These are phyloP conservation scores for Globisporangium spiculum DNA, from an alignment of 352 stramenopile genomes.

Conservation along the genomic window DNA sequence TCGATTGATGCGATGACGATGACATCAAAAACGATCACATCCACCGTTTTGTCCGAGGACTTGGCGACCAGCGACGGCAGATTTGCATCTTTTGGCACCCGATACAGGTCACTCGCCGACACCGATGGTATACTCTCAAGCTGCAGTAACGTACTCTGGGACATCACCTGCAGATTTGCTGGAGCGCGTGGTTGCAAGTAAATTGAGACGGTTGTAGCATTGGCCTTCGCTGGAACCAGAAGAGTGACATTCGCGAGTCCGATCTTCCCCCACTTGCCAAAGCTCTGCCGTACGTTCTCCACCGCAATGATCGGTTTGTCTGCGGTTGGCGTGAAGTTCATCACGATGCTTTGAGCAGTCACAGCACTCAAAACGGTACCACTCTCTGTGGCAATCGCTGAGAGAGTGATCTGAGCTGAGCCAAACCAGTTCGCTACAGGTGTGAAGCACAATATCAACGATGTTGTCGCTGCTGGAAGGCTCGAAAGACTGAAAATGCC, in stretches of 20 bases:
- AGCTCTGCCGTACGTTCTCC: constrained; percentile 33
- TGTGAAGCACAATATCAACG: constrained; percentile 29
- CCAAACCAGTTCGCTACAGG: constrained; percentile 35
- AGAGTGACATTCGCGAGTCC: constrained; percentile 35
- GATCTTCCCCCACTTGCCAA: constrained; percentile 30
- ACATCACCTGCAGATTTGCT: constrained; percentile 35
- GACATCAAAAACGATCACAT: constrained; percentile 34
- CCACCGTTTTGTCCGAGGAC: constrained; percentile 22
- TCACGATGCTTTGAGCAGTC: constrained; percentile 15
- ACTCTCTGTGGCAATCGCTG: constrained; percentile 33
- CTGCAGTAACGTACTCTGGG: constrained; percentile 27
- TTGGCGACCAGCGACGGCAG: constrained; percentile 32
- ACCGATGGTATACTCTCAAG: constrained; percentile 29
- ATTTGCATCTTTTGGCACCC: constrained; percentile 25
- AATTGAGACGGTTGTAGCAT: constrained; percentile 27
- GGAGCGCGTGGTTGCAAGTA: constrained; percentile 32
- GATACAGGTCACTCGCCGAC: constrained; percentile 32
- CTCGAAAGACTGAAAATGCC: constrained; percentile 28
- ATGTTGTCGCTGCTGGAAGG: constrained; percentile 15
- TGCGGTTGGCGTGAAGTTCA: constrained; percentile 40
- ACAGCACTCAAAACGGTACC: constrained; percentile 20
- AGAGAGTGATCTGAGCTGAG: constrained; percentile 25
- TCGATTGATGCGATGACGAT: constrained; percentile 29
- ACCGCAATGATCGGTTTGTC: constrained; percentile 35
- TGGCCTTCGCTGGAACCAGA: constrained; percentile 29